Base-by-base conservation (phyloP, 257 asterid genomes). In the Ilex aquifolium region DNA sequence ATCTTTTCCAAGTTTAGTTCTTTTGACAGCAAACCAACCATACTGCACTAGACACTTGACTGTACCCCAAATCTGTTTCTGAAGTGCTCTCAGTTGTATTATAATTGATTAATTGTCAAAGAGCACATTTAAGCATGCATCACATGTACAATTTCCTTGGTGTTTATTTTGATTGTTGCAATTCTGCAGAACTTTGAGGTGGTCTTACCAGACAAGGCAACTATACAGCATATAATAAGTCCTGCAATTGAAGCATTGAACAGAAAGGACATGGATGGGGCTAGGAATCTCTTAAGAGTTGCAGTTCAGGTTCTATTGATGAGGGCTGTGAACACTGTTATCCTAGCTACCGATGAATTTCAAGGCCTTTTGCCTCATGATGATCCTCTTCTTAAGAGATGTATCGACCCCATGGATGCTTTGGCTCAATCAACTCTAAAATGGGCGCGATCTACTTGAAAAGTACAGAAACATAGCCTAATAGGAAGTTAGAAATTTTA, bases 161-260 rank as follows among this genome's bases (percentile, higher is more conserved):
- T 6, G 13, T 10, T 12, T 29, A 31, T 39, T 9, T 62, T 17
- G 51, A 5, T 17, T 39, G 16, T 10, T 51, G 6, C 56, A 31
- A 8, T 40, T 30, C 29, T 80, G 77, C 81, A 90, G 97, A 92
- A 92, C 2, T 87, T 87, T 70, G 89, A 85, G 82, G 92, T 82
- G 39, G 65, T 80, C 59, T 63, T 76, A n/a, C 95, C 84, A 3
- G 97, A 90, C 57, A 74, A 80, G 69, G 84, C 85, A 16, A 87
- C 95, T n/a, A 65, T 78, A 59, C 90, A 87, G 57, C 92, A 83
- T 54, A 74, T 71, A 0, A 63, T 87, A 57, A 62, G 73, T 60
- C 95, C 95, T 40, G 94, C 90, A 51, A 65, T 85, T 15, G 90
- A 90, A 69, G 89, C 97, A 46, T 32, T 77, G 62, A 72, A 56